Evolutionary conservation across 2,329 filamentous ascomycete species (phyloP).

Genomic region (Cordyceps militaris): DNA sequence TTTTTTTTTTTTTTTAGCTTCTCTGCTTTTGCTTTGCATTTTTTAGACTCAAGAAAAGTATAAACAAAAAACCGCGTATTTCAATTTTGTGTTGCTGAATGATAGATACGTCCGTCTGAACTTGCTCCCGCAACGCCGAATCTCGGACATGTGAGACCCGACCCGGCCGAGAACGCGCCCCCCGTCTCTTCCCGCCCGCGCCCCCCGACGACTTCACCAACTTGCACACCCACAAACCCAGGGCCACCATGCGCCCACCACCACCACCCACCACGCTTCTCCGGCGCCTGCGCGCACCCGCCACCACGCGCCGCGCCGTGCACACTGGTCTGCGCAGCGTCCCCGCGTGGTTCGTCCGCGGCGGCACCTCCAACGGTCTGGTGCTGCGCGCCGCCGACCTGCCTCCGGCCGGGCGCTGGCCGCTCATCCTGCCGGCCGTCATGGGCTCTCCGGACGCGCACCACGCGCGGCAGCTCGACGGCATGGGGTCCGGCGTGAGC

Average conservation of each 20-base stretch:
- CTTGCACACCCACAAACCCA: too few species aligned
- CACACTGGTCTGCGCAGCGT: slow-evolving; percentile 21
- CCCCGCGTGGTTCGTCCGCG: slow-evolving; percentile 42
- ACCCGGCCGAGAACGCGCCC: neutral
- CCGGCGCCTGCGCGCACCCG: neutral
- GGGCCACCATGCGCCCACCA: neutral
- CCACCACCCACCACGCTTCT: neutral
- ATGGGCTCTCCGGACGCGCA: slow-evolving; percentile 59
- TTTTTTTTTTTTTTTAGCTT: too few species aligned
- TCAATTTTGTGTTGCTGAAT: too few species aligned
- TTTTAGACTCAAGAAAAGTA: too few species aligned
- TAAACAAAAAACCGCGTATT: too few species aligned
- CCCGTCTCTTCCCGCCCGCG: too few species aligned
- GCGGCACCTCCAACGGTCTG: slow-evolving; percentile 62
- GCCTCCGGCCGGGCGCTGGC: slow-evolving; percentile 29
- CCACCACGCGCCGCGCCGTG: neutral
- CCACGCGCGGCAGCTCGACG: slow-evolving; percentile 63
- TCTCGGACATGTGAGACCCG: neutral
- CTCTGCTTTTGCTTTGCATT: too few species aligned
- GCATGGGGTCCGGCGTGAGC: slow-evolving; percentile 62
- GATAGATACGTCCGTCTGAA: too few species aligned
- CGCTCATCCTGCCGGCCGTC: slow-evolving; percentile 47
- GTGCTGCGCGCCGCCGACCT: slow-evolving; percentile 37
- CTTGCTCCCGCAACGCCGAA: neutral
- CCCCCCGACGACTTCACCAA: too few species aligned